These are phyloP conservation scores for Lipomyces kockii DNA, from an alignment of 805 yeast species.

Conservation along the genomic window DNA sequence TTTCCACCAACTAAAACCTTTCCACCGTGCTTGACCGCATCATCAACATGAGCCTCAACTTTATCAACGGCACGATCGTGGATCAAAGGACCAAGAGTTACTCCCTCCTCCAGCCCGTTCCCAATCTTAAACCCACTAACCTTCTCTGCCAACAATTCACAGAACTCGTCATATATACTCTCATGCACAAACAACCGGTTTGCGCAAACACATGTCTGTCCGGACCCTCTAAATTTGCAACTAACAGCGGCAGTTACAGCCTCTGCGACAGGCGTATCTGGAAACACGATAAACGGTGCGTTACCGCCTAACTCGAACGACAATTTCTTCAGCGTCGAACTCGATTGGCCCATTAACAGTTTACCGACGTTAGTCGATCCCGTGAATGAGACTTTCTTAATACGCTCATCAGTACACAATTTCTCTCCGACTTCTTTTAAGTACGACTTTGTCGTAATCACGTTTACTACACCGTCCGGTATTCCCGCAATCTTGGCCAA, in stretches of 20 bases:
- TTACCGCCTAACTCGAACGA: slow-evolving; percentile 81
- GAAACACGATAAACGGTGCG: slow-evolving; percentile 77
- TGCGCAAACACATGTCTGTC: slow-evolving; percentile 71
- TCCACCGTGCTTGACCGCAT: slow-evolving; percentile 72
- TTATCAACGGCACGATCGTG: slow-evolving; percentile 65
- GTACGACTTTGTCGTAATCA: slow-evolving; percentile 53
- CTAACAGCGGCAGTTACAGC: slow-evolving; percentile 71
- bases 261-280: slow-evolving; percentile 70
- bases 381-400: slow-evolving; percentile 74
- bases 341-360: slow-evolving; percentile 63
- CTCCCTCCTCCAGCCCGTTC: slow-evolving; percentile 60
- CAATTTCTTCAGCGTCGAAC: slow-evolving; percentile 66
- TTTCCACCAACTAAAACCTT: slow-evolving; percentile 65
- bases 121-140: slow-evolving; percentile 60
- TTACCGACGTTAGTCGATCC: slow-evolving; percentile 80
- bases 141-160: slow-evolving; percentile 53
- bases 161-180: slow-evolving; percentile 65
- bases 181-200: slow-evolving; percentile 51
- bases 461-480: slow-evolving; percentile 70
- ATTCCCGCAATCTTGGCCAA: slow-evolving; percentile 70
- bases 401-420: slow-evolving; percentile 58
- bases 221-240: slow-evolving; percentile 74
- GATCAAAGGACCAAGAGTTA: slow-evolving; percentile 79
- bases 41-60: slow-evolving; percentile 64
- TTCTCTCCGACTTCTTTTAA: slow-evolving; percentile 52